phyloP scores from a whole-genome alignment of 2,329 filamentous ascomycete genomes.

The Colletotrichum gloeosporioides region DNA sequence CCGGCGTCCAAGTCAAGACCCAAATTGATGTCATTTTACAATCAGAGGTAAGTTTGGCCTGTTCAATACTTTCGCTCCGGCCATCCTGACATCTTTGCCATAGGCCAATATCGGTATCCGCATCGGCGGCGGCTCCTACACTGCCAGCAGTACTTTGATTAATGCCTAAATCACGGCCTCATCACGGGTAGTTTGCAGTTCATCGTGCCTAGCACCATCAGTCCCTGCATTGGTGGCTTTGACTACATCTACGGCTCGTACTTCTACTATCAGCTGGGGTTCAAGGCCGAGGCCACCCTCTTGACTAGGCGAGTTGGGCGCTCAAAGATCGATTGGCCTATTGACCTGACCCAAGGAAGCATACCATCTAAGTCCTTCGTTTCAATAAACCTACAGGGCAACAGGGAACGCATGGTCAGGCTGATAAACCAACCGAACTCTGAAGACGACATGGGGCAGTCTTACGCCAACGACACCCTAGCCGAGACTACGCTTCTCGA shows the following conservation, averaged over 20 bases:
- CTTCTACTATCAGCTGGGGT: background rate
- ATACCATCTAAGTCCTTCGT: background rate
- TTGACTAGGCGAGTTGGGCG: conserved; percentile 4
- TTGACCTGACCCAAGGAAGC: background rate
- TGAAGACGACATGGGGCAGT: background rate
- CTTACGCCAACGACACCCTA: background rate
- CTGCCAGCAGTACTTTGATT: background rate
- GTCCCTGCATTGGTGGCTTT: background rate
- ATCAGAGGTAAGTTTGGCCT: background rate
- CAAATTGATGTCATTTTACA: background rate
- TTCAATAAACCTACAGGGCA: background rate
- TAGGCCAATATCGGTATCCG: conserved; percentile 7
- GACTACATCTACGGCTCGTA: background rate
- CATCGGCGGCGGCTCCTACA: background rate
- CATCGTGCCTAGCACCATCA: background rate
- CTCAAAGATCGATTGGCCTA: background rate
- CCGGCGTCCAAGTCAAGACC: background rate
- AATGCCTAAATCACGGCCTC: background rate
- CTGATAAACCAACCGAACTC: background rate
- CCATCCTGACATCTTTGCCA: background rate
- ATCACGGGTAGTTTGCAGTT: background rate
- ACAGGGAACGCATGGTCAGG: background rate
- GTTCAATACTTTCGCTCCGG: background rate
- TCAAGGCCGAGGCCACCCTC: background rate
- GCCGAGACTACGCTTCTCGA: background rate